Percentiles rank a stretch among this genome's conserved stretches.
Conservation (phyloP, 768 basidiomycete species). For the Candolleomyces eurysporus region DNA sequence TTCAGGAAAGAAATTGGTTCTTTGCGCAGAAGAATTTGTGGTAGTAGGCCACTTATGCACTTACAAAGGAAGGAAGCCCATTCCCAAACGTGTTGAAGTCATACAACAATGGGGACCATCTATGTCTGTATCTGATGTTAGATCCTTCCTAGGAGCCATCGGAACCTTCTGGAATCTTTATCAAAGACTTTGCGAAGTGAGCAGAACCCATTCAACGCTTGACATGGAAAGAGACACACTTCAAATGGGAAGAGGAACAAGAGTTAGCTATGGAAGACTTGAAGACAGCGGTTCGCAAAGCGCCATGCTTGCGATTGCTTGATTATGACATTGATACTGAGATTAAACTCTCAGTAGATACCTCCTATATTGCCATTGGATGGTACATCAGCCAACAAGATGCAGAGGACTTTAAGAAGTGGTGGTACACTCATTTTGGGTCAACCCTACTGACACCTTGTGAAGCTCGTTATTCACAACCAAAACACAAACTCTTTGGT, state of each 20-base stretch:
- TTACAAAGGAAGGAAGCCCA: too few relatives aligned
- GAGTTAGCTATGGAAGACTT: not conserved
- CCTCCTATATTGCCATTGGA: too few relatives aligned
- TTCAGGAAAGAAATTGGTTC: too few relatives aligned
- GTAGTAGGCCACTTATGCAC: too few relatives aligned
- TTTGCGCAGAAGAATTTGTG: too few relatives aligned
- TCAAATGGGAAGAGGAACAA: not conserved
- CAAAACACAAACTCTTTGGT: not conserved
- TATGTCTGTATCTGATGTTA: too few relatives aligned
- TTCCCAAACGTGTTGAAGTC: too few relatives aligned
- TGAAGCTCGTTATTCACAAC: slow-evolving; percentile 18
- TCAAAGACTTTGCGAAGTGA: slow-evolving; percentile 19
- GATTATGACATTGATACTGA: too few relatives aligned
- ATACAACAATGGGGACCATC: too few relatives aligned
- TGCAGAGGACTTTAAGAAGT: too few relatives aligned
- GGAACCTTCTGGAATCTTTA: slow-evolving; percentile 19
- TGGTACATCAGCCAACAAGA: too few relatives aligned
- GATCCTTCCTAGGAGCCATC: slow-evolving; percentile 27
- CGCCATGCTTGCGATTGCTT: slow-evolving; percentile 17
- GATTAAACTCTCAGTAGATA: too few relatives aligned
- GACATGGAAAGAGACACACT: slow-evolving; percentile 15
- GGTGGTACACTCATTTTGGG: slow-evolving; percentile 3
- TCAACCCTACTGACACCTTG: slow-evolving; percentile 36
- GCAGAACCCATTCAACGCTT: slow-evolving; percentile 18
- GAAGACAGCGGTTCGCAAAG: slow-evolving; percentile 5